Conservation (phyloP, 2,329 filamentous ascomycete genomes). For the Pseudopyrenochaeta lycopersici region DNA sequence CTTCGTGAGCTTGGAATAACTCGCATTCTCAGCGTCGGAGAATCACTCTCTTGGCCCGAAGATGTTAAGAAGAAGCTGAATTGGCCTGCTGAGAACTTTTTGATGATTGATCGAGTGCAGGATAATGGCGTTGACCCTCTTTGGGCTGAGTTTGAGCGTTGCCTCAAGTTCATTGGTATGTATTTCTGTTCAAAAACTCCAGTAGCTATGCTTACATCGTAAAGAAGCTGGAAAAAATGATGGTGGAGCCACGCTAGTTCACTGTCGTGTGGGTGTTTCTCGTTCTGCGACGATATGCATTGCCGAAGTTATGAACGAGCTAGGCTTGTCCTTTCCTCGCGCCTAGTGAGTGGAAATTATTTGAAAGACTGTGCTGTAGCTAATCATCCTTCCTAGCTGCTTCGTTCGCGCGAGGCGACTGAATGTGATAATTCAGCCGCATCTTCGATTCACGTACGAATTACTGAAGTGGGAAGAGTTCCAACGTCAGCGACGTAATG, state of each 20-base stretch:
- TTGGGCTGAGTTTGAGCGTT: slow-evolving; percentile 83
- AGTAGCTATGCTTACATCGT: slow-evolving; percentile 14
- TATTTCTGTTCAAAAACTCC: slow-evolving; percentile 19
- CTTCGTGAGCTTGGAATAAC: slow-evolving; percentile 81
- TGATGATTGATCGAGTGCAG: slow-evolving; percentile 85
- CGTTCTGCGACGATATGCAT: slow-evolving; percentile 97
- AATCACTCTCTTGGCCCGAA: slow-evolving; percentile 82
- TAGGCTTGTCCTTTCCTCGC: slow-evolving; percentile 83
- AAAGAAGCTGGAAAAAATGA: slow-evolving; percentile 80
- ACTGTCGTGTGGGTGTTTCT: slow-evolving; percentile 95
- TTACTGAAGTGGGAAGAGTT: slow-evolving; percentile 94
- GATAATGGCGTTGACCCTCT: slow-evolving; percentile 97
- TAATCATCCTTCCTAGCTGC: slow-evolving; percentile 63
- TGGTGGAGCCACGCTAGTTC: slow-evolving; percentile 87
- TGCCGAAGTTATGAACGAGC: slow-evolving; percentile 92
- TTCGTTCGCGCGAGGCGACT: slow-evolving; percentile 91
- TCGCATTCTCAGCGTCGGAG: slow-evolving; percentile 90
- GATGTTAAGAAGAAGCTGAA: slow-evolving; percentile 65
- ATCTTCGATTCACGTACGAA: slow-evolving; percentile 91
- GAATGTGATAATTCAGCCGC: slow-evolving; percentile 98
- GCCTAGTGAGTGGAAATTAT: slow-evolving; percentile 71
- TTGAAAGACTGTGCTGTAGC: neutral
- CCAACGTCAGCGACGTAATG: slow-evolving; percentile 66
- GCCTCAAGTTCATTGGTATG: slow-evolving; percentile 91
- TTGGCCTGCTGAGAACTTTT: slow-evolving; percentile 82